Conservation (phyloP, 225 moss, liverwort and hornwort species). For the Antitrichia curtipendula region DNA sequence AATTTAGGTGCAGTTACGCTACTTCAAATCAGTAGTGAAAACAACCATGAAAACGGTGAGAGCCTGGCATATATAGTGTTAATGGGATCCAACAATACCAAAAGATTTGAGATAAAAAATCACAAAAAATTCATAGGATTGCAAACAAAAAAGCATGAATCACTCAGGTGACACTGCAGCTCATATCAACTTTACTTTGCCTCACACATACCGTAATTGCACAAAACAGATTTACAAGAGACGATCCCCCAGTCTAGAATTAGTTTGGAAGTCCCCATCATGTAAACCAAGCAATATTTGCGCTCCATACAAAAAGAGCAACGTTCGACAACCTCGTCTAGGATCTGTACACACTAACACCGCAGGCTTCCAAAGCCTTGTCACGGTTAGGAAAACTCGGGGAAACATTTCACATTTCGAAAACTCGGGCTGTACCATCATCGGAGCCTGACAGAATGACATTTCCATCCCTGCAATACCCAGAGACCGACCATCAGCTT, state of each 20-base stretch:
- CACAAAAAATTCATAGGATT: neutral
- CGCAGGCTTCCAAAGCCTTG: neutral
- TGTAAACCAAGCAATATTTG: neutral
- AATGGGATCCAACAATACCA: neutral
- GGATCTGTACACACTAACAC: conserved; percentile 11
- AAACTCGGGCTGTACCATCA: conserved; percentile 32
- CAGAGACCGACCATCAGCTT: neutral
- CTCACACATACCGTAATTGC: neutral
- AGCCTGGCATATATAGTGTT: neutral
- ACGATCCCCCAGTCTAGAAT: neutral
- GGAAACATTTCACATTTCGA: conserved; percentile 16
- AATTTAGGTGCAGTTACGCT: neutral
- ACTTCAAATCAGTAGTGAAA: neutral
- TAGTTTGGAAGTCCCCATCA: neutral
- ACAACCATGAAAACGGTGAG: neutral
- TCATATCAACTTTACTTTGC: neutral
- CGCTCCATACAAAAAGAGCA: neutral
- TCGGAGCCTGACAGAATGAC: conserved; percentile 35
- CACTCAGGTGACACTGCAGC: neutral
- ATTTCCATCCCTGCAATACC: conserved; percentile 23
- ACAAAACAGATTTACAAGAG: neutral
- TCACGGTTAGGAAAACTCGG: neutral
- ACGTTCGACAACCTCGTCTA: neutral
- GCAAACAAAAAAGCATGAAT: neutral
- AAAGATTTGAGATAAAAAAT: neutral